phyloP scores from a whole-genome alignment of 2,329 filamentous ascomycete species.

The Alternaria brassicicola region DNA sequence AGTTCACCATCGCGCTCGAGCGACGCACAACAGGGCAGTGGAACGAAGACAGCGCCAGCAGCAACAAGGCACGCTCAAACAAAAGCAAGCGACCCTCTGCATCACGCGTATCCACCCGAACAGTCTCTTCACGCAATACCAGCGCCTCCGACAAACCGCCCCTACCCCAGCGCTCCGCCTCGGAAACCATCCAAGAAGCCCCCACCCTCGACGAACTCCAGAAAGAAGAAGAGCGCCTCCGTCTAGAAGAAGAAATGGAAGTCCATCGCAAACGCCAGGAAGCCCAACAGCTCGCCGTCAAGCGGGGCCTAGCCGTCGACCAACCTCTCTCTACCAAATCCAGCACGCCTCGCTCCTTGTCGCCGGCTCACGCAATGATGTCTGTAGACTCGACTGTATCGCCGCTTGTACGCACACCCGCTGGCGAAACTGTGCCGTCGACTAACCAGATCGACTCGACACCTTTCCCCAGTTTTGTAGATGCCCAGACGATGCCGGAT shows the following conservation, averaged over 20 bases:
- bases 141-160: constrained; percentile 29
- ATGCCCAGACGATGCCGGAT: constrained; percentile 40
- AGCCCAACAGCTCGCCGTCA: constrained; percentile 61
- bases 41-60: constrained; percentile 73
- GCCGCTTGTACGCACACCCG: constrained; percentile 23
- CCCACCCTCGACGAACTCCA: constrained; percentile 62
- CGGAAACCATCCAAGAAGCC: constrained; percentile 40
- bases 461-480: constrained; percentile 32
- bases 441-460: constrained; percentile 5
- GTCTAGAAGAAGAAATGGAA: constrained; percentile 61
- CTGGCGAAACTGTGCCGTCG: constrained; percentile 17
- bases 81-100: constrained; percentile 53
- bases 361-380: constrained; percentile 18
- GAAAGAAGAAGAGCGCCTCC: constrained; percentile 62
- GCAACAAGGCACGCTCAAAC: constrained; percentile 61
- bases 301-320: constrained; percentile 57
- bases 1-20: constrained; percentile 84
- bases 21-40: constrained; percentile 65
- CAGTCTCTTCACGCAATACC: constrained; percentile 55
- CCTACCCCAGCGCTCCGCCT: constrained; percentile 32
- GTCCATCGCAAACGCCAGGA: constrained; percentile 61
- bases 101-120: constrained; percentile 55
- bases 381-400: constrained; percentile 20
- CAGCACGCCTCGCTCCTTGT: constrained; percentile 15
- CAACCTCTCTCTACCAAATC: constrained; percentile 15